Evolutionary conservation across 805 yeast species (phyloP).

Genomic region (Schizosaccharomyces osmophilus): DNA sequence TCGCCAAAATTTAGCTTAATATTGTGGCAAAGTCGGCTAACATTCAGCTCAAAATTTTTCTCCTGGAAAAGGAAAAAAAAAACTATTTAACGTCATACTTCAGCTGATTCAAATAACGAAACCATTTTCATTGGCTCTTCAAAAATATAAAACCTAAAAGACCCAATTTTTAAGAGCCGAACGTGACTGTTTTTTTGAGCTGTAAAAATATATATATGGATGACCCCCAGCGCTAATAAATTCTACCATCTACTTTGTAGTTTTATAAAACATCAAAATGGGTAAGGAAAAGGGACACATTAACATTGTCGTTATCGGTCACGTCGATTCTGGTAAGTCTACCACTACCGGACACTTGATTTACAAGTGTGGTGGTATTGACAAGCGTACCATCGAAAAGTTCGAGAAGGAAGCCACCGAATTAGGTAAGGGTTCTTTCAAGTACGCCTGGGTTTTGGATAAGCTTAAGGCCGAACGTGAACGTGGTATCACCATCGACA

Average conservation of each 20-base stretch:
- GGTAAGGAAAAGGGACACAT: constrained; percentile 43
- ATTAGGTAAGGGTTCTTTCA: constrained; percentile 75
- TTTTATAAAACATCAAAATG: not conserved
- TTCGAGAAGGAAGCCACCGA: constrained; percentile 95
- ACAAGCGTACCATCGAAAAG: constrained; percentile 96
- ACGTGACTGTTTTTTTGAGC: not conserved
- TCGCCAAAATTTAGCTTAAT: not conserved
- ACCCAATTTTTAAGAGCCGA: not conserved
- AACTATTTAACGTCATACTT: not conserved
- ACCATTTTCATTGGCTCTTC: not conserved
- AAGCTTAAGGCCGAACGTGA: constrained; percentile 88
- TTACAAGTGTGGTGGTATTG: constrained; percentile 94
- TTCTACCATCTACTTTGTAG: not conserved
- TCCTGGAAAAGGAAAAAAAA: not conserved
- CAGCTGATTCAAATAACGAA: not conserved
- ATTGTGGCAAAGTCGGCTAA: not conserved
- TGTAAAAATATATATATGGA: not conserved
- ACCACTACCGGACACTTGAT: constrained; percentile 98
- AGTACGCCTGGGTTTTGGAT: constrained; percentile 94
- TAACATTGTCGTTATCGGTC: constrained; percentile 99
- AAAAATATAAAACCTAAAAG: not conserved
- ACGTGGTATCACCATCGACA: constrained; percentile 91
- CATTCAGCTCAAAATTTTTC: not conserved
- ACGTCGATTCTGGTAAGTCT: constrained; percentile 99
- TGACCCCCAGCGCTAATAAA: not conserved